Evolutionary conservation across 352 stramenopile genomes (phyloP), one percentile per base, ranked within the genome.

Genomic region (Pythium monospermum): DNA sequence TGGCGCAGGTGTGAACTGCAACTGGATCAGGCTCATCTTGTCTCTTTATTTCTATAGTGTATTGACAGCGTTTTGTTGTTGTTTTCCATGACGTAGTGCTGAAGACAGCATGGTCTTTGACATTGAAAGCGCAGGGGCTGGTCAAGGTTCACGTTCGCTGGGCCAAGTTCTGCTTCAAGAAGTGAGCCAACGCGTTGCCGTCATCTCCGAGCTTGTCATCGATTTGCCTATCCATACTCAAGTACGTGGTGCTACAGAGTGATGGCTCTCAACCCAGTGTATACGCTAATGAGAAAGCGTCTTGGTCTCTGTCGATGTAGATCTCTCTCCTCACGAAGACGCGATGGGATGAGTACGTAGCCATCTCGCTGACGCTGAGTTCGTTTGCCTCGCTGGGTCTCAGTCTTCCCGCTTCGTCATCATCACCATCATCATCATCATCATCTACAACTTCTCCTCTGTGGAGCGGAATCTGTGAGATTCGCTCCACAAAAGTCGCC

Each of bases 261-360:
- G 11, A 28, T 18, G 12, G 4, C 16, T 7, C n/a, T n/a, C n/a
- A n/a, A n/a, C n/a, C n/a, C n/a, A n/a, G n/a, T n/a, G n/a, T n/a
- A n/a, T n/a, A n/a, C n/a, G n/a, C n/a, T n/a, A n/a, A n/a, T n/a
- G n/a, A n/a, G n/a, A n/a, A n/a, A n/a, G n/a, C n/a, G 28, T 7
- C 15, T 12, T 8, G 4, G 5, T 26, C 26, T 47, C 23, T 47
- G 23, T 42, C 23, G 6, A 21, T 30, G 16, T 54, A 87, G 77
- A 67, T 84, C 26, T 69, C 64, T 23, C 69, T 80, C 38, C 39
- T 89, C 30, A 72, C 73, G n/a, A 76, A 87, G 53, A 87, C 78
- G 3, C 46, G 69, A 41, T 89, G 78, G 78, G 75, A 73, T 4
- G 71, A 74, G 15, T 73, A 68, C 33, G 53, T 89, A 6, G 51